Evolutionary conservation across 106 monocot species (phyloP).

Genomic region (Dioscorea dumetorum): DNA sequence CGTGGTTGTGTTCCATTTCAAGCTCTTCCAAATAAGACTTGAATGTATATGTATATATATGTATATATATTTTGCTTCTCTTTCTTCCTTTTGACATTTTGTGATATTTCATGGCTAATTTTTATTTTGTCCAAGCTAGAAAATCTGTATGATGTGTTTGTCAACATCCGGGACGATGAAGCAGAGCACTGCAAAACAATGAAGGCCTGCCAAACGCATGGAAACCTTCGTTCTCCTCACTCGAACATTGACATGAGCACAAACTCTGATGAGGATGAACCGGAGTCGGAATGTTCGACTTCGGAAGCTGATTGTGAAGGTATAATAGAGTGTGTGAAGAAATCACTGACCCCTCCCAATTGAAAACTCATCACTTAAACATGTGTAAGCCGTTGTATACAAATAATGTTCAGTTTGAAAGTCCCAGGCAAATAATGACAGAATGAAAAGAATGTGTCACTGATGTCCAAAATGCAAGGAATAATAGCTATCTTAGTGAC

Average conservation of each 20-base stretch:
- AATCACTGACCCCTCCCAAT: constrained; percentile 22
- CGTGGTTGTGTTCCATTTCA: not conserved
- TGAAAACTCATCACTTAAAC: not conserved
- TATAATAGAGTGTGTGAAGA: constrained; percentile 63
- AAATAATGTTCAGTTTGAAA: too few species aligned
- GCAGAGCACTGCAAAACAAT: constrained; percentile 95
- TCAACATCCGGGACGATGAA: constrained; percentile 88
- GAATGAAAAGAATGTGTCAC: too few species aligned
- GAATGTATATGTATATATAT: too few species aligned
- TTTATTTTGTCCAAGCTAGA: constrained; percentile 26
- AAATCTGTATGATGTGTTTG: constrained; percentile 89
- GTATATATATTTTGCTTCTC: too few species aligned
- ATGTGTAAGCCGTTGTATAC: too few species aligned
- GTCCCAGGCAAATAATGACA: too few species aligned
- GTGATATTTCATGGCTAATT: not conserved
- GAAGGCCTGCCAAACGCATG: constrained; percentile 86
- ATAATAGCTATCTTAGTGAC: too few species aligned
- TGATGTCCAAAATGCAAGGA: too few species aligned
- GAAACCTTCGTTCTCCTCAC: constrained; percentile 84
- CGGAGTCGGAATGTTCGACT: constrained; percentile 27
- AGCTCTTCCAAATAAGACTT: not conserved
- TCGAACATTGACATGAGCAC: constrained; percentile 6
- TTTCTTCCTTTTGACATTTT: too few species aligned
- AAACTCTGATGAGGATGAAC: constrained; percentile 10
- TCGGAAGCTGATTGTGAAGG: constrained; percentile 53